Percentiles rank a stretch among this genome's conserved stretches.
Conservation (phyloP, 768 basidiomycete species). For the Phanerochaete sordida region DNA sequence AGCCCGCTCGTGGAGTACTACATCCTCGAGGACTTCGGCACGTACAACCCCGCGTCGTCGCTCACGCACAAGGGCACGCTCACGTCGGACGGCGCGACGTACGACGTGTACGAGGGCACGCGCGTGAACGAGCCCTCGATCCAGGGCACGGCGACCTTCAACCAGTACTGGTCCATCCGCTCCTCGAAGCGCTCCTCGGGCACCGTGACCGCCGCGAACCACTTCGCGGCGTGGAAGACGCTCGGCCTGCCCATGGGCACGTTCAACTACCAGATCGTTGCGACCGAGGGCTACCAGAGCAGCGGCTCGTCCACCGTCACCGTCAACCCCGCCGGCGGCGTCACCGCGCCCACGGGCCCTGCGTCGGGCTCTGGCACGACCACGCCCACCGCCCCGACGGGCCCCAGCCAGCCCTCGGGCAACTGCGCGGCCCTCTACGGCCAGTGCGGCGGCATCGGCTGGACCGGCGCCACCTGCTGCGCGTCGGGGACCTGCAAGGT, state of each 20-base stretch:
- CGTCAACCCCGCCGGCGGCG: background rate
- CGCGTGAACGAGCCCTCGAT: slow-evolving; percentile 42
- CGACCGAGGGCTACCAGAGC: slow-evolving; percentile 43
- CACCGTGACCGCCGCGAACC: slow-evolving; percentile 28
- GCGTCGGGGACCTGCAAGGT: slow-evolving; percentile 1
- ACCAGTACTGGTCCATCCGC: slow-evolving; percentile 46
- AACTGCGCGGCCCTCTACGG: background rate
- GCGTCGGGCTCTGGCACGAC: background rate
- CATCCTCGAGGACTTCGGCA: slow-evolving; percentile 39
- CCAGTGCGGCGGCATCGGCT: slow-evolving; percentile 10
- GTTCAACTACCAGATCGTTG: slow-evolving; percentile 43
- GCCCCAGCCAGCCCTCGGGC: background rate
- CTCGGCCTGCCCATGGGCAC: slow-evolving; percentile 38
- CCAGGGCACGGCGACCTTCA: slow-evolving; percentile 39
- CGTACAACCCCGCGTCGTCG: slow-evolving; percentile 35
- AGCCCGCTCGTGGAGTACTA: slow-evolving; percentile 46
- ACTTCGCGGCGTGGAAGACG: slow-evolving; percentile 41
- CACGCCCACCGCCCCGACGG: background rate
- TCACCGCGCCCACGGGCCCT: background rate
- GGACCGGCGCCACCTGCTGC: slow-evolving; percentile 7
- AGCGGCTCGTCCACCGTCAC: slow-evolving; percentile 26
- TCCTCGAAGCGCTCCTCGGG: slow-evolving; percentile 28
- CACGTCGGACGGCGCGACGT: slow-evolving; percentile 38
- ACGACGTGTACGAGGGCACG: slow-evolving; percentile 37
- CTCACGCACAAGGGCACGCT: slow-evolving; percentile 34